Conservation (phyloP, 345 rosid genomes). For the Durio zibethinus region DNA sequence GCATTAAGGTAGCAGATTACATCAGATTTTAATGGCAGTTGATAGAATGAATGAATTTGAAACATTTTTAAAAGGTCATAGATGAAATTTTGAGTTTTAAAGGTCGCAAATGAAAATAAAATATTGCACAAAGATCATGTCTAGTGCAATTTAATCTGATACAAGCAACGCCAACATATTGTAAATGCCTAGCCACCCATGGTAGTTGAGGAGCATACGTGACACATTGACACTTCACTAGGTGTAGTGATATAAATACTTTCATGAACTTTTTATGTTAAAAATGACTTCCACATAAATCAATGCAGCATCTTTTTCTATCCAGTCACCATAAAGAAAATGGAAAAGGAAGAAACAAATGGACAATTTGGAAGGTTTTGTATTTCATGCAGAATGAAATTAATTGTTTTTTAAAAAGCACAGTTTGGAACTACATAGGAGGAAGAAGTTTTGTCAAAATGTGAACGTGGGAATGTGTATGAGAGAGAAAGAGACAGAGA, state of each 20-base stretch:
- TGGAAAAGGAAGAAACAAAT: neutral
- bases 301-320: neutral
- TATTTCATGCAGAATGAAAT: neutral
- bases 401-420: neutral
- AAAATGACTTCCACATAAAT: neutral
- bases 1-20: neutral
- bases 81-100: neutral
- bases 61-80: neutral
- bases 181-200: neutral
- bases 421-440: neutral
- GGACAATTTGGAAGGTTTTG: neutral
- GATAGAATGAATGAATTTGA: neutral
- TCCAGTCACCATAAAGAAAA: neutral
- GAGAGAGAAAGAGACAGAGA: conserved; percentile 7
- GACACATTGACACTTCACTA: neutral
- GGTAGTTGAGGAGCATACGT: neutral
- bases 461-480: neutral
- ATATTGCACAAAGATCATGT: neutral
- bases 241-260: neutral
- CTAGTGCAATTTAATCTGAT: neutral
- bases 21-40: neutral
- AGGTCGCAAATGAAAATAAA: neutral
- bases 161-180: neutral
- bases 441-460: neutral
- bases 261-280: neutral